These are phyloP conservation scores for Aquilaria sinensis DNA, from an alignment of 345 rosid genomes.

Conservation along the genomic window DNA sequence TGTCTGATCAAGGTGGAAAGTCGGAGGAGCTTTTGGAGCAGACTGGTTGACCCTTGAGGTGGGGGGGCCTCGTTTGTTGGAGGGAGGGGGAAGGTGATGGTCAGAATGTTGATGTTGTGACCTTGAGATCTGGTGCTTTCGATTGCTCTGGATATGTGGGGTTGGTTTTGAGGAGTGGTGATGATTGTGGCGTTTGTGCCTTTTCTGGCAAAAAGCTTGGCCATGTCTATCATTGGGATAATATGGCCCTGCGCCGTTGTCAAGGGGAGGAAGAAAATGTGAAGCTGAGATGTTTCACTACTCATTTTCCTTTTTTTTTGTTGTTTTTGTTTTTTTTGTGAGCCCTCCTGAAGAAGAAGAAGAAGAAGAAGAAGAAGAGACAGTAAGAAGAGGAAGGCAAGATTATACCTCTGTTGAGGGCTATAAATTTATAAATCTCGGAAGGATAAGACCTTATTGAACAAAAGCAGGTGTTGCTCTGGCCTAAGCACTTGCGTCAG, in stretches of 20 bases:
- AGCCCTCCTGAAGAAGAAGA: no score
- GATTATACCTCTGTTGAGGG: no score
- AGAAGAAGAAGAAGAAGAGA: no score
- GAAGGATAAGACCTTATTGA: no score
- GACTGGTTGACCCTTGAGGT: not conserved
- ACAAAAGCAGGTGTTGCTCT: no score
- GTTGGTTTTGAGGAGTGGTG: constrained; percentile 23
- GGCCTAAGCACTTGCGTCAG: no score
- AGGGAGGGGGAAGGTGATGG: constrained; percentile 5
- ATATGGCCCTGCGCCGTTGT: constrained; percentile 21
- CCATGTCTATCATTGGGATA: constrained; percentile 34
- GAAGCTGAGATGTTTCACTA: constrained; percentile 11
- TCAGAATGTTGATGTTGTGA: constrained; percentile 11
- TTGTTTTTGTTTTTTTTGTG: no score
- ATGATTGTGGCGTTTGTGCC: constrained; percentile 26
- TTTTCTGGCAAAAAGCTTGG: constrained; percentile 23
- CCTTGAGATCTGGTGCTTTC: constrained; percentile 12
- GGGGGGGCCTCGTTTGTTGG: constrained; percentile 14
- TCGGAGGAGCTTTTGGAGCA: constrained; percentile 1
- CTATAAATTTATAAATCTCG: no score
- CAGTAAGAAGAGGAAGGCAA: no score
- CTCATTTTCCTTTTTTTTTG: not conserved
- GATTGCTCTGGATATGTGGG: constrained; percentile 16
- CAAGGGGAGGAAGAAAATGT: constrained; percentile 31
- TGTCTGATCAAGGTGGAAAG: constrained; percentile 15